A percentile compares a stretch with the other conserved stretches of the same genome.
These are phyloP conservation scores for Phlegmacium glaucopus DNA, from an alignment of 768 basidiomycete genomes.

Conservation along the genomic window DNA sequence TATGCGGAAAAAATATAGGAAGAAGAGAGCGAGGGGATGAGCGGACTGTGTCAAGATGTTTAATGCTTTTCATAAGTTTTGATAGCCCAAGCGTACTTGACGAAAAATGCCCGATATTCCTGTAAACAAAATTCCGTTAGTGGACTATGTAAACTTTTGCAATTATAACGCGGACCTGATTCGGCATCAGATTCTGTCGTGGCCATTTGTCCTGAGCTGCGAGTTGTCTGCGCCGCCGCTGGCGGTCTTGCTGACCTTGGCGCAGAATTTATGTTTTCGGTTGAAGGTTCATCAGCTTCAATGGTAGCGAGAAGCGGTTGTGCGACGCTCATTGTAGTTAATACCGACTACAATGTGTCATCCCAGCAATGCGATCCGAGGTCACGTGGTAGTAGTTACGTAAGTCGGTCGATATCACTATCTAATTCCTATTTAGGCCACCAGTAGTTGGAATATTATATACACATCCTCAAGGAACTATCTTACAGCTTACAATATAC, in stretches of 20 bases:
- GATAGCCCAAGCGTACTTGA: slow-evolving; percentile 45
- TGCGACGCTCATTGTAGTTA: slow-evolving; percentile 49
- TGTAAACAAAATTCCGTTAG: slow-evolving; percentile 17
- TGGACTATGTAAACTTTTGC: background rate
- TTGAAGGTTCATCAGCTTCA: slow-evolving; percentile 74
- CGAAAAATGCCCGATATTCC: slow-evolving; percentile 74
- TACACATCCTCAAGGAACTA: too few species aligned
- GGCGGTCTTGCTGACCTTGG: slow-evolving; percentile 30
- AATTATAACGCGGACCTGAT: slow-evolving; percentile 51
- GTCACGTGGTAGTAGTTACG: too few species aligned
- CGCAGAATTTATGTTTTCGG: slow-evolving; percentile 27
- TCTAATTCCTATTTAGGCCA: too few species aligned
- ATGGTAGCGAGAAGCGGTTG: slow-evolving; percentile 78
- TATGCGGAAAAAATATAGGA: slow-evolving; percentile 84
- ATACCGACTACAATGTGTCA: background rate
- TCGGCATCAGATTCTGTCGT: slow-evolving; percentile 67
- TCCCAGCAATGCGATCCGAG: too few species aligned
- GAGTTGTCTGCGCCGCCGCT: slow-evolving; percentile 54
- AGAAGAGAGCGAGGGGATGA: slow-evolving; percentile 81
- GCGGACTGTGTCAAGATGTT: slow-evolving; percentile 52
- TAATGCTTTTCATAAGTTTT: slow-evolving; percentile 1
- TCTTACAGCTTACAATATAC: too few species aligned
- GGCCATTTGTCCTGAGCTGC: slow-evolving; percentile 41
- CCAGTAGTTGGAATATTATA: too few species aligned
- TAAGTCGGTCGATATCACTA: too few species aligned